Percentiles rank a stretch among this genome's conserved stretches.
Evolutionary conservation across 306 rosid genomes (phyloP).

Genomic region (Senna siamea): DNA sequence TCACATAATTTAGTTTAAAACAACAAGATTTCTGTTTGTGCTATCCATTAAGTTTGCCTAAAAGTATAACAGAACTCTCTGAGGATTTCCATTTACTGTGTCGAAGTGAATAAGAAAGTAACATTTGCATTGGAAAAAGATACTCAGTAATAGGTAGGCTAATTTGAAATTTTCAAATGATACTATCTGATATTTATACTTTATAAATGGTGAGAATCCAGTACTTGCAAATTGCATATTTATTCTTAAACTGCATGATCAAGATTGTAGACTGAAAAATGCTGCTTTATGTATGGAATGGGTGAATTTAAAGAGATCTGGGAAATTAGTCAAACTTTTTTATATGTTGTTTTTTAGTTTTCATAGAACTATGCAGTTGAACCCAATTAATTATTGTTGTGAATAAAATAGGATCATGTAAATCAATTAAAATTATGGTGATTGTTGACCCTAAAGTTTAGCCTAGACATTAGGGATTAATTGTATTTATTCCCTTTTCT

Average conservation of each 20-base stretch:
- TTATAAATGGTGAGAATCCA: slow-evolving; percentile 1
- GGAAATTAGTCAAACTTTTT: slow-evolving; percentile 4
- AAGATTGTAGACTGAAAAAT: neutral
- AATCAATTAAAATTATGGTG: no score
- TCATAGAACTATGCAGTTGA: slow-evolving; percentile 1
- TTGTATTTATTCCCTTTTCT: no score
- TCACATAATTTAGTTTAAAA: slow-evolving; percentile 13
- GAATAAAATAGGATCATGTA: no score
- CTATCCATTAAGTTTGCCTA: neutral
- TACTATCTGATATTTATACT: neutral
- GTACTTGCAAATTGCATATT: neutral
- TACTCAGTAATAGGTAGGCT: neutral
- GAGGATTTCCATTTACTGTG: neutral
- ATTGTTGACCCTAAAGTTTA: no score
- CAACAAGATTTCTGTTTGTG: neutral
- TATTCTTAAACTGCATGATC: neutral
- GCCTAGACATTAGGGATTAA: no score
- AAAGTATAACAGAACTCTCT: neutral
- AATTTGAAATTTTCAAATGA: neutral
- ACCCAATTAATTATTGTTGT: neutral
- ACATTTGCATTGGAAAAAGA: neutral
- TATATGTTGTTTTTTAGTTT: neutral
- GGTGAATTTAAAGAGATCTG: neutral
- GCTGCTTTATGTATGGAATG: neutral
- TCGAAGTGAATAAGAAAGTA: neutral